Conservation (phyloP, 495 filamentous ascomycete genomes). For the Aspergillus bertholletiae region DNA sequence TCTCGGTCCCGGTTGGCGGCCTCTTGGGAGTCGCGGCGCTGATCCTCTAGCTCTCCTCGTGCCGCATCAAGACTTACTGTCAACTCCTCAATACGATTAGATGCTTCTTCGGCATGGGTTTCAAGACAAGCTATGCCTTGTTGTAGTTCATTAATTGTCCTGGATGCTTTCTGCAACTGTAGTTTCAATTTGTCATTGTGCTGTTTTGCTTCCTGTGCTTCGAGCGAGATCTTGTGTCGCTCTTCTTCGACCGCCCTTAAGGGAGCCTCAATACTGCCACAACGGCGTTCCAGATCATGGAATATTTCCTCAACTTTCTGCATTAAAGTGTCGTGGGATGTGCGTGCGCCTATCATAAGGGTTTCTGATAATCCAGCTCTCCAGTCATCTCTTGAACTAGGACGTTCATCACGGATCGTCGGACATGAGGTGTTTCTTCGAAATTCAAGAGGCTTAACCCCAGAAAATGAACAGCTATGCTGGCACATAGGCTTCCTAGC, state of each 20-base stretch:
- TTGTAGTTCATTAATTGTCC: constrained; percentile 20
- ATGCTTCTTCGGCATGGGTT: constrained; percentile 24
- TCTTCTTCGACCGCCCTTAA: constrained; percentile 42
- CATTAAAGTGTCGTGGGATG: constrained; percentile 39
- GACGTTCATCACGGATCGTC: constrained; percentile 7
- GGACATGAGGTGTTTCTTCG: constrained; percentile 8
- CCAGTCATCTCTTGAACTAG: constrained; percentile 39
- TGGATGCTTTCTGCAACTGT: constrained; percentile 21
- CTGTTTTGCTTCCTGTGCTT: constrained; percentile 23
- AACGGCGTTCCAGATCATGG: constrained; percentile 53
- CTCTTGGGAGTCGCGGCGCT: constrained; percentile 19
- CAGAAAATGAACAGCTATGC: constrained; percentile 18
- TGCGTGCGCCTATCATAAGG: constrained; percentile 29
- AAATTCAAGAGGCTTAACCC: constrained; percentile 8
- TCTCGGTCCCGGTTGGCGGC: constrained; percentile 23
- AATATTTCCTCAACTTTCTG: constrained; percentile 49
- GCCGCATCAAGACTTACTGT: constrained; percentile 20
- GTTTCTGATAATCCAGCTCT: constrained; percentile 33
- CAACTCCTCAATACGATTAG: constrained; percentile 24
- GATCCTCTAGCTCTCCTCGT: constrained; percentile 27
- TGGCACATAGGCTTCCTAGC: constrained; percentile 9
- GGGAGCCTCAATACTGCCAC: constrained; percentile 46
- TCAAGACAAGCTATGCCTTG: constrained; percentile 29
- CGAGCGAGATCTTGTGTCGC: constrained; percentile 29
- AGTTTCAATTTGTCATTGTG: constrained; percentile 26